phyloP scores from a whole-genome alignment of 257 asterid species.

The Solanum dulcamara region DNA sequence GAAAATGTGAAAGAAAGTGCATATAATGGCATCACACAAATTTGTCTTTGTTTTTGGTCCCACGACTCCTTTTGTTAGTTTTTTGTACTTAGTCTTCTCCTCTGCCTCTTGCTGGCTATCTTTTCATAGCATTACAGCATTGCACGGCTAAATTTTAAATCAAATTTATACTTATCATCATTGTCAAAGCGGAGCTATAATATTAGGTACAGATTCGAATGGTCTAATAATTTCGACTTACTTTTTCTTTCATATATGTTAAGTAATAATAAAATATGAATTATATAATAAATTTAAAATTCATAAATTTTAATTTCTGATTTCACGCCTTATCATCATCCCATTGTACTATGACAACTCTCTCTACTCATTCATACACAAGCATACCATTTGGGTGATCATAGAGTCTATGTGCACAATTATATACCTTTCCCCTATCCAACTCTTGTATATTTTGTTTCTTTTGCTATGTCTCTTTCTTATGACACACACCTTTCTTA shows the following conservation, averaged over 20 bases:
- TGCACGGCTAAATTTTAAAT: not conserved
- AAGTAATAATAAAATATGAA: no score
- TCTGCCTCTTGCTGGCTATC: not conserved
- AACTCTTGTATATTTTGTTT: not conserved
- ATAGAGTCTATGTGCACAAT: not conserved
- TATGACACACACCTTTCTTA: not conserved
- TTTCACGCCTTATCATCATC: not conserved
- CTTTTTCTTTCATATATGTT: no score
- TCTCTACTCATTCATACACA: not conserved
- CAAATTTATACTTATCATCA: not conserved
- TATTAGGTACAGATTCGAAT: not conserved
- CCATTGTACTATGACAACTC: not conserved
- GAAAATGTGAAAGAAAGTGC: slow-evolving; percentile 18
- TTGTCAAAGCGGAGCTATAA: not conserved
- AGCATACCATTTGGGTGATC: not conserved
- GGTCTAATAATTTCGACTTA: not conserved
- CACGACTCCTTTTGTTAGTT: slow-evolving; percentile 10
- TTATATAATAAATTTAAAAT: not conserved
- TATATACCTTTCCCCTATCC: not conserved
- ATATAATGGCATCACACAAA: slow-evolving; percentile 20
- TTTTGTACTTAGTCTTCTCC: not conserved
- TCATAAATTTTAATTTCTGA: not conserved
- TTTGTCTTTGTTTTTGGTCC: slow-evolving; percentile 17
- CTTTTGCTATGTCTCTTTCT: not conserved
- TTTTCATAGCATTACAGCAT: not conserved